Evolutionary conservation across 148 eudicot species (phyloP).

Genomic region (Fallopia convolvulus): DNA sequence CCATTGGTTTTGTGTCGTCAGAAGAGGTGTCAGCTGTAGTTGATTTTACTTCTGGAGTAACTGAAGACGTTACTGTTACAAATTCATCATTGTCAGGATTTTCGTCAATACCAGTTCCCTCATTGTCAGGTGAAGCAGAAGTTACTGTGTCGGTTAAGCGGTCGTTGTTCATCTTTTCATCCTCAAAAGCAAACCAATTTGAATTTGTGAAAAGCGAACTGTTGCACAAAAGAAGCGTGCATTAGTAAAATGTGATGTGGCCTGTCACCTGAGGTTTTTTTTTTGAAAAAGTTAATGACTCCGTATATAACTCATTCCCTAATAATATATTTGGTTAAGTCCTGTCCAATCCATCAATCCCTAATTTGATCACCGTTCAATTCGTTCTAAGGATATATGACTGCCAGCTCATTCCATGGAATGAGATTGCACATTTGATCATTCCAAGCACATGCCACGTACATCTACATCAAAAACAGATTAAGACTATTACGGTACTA

Average conservation of each 20-base stretch:
- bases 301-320: neutral
- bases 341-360: neutral
- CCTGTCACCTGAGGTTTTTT: no score
- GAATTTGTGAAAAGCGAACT: constrained; percentile 11
- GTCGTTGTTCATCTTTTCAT: constrained; percentile 29
- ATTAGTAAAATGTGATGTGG: neutral
- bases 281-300: neutral
- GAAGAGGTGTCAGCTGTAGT: constrained; percentile 12
- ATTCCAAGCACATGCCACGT: neutral
- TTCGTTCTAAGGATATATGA: no score
- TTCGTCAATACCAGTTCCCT: constrained; percentile 19
- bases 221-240: neutral
- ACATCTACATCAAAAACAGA: neutral
- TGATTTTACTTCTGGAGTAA: constrained; percentile 9
- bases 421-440: no score
- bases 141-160: constrained; percentile 28
- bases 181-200: constrained; percentile 18
- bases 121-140: constrained; percentile 40
- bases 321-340: no score
- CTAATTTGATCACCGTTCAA: no score
- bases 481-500: neutral
- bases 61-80: neutral
- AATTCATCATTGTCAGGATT: constrained; percentile 23
- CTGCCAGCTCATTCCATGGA: no score
- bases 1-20: constrained; percentile 12